phyloP scores from a whole-genome alignment of 176 grass and related monocot species.

The Lolium perenne region DNA sequence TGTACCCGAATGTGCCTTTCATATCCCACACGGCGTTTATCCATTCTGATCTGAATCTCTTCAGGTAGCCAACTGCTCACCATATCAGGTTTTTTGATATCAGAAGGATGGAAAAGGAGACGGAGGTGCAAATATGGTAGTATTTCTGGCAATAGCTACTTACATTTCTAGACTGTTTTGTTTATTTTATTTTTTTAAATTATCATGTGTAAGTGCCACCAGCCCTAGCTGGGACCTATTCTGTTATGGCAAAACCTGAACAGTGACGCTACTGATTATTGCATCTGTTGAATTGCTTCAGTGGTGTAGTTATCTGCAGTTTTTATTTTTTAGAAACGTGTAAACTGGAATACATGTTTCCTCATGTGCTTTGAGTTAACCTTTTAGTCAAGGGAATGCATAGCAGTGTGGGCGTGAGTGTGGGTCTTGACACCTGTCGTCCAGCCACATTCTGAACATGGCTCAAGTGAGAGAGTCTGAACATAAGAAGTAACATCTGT shows the following conservation, averaged over 20 bases:
- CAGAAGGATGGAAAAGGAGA: not conserved
- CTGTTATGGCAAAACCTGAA: conserved; percentile 14
- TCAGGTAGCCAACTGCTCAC: conserved; percentile 53
- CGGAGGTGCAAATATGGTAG: conserved; percentile 6
- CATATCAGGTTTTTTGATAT: not conserved
- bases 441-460: not conserved
- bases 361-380: not conserved
- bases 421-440: not conserved
- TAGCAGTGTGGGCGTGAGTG: not conserved
- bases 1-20: conserved; percentile 82
- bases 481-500: not conserved
- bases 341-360: not conserved
- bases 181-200: conserved; percentile 5
- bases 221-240: not conserved
- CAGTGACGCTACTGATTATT: not conserved
- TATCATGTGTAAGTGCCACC: conserved; percentile 15
- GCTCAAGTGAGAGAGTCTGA: not conserved
- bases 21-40: conserved; percentile 82
- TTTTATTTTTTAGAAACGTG: not conserved
- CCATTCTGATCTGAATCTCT: conserved; percentile 85
- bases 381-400: not conserved
- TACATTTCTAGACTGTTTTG: conserved; percentile 21
- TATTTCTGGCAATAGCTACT: not conserved
- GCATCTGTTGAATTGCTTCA: not conserved
- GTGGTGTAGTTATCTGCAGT: not conserved